phyloP scores from a whole-genome alignment of 306 rosid species.

The Quercus suber region DNA sequence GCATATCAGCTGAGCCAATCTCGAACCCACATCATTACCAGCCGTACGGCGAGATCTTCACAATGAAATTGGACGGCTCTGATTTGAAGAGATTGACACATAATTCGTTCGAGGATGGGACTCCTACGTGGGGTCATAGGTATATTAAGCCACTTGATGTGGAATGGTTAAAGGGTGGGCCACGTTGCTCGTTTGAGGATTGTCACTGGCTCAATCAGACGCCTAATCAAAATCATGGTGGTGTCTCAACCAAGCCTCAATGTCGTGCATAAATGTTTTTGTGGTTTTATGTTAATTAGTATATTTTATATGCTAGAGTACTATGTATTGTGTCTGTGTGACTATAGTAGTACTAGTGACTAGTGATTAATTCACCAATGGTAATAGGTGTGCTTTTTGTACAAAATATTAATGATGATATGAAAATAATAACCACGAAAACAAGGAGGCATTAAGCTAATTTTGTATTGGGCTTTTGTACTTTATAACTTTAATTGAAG shows the following conservation, averaged over 20 bases:
- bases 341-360: too few species aligned
- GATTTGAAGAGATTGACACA: slow-evolving; percentile 60
- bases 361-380: too few species aligned
- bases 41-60: slow-evolving; percentile 84
- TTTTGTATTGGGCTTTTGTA: too few species aligned
- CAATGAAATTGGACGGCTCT: slow-evolving; percentile 66
- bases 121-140: slow-evolving; percentile 62
- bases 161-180: slow-evolving; percentile 35
- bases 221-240: slow-evolving; percentile 15
- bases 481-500: too few species aligned
- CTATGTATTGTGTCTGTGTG: too few species aligned
- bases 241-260: slow-evolving; percentile 8
- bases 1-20: slow-evolving; percentile 81
- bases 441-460: too few species aligned
- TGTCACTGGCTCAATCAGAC: slow-evolving; percentile 62
- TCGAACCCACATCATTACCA: slow-evolving; percentile 78
- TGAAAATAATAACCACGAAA: too few species aligned
- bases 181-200: slow-evolving; percentile 60
- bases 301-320: background rate
- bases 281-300: background rate
- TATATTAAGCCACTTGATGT: slow-evolving; percentile 48
- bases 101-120: slow-evolving; percentile 81
- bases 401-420: too few species aligned
- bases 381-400: too few species aligned
- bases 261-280: slow-evolving; percentile 27